Base-by-base conservation (phyloP, 139 green algal species). In the Zygnema cylindricum region DNA sequence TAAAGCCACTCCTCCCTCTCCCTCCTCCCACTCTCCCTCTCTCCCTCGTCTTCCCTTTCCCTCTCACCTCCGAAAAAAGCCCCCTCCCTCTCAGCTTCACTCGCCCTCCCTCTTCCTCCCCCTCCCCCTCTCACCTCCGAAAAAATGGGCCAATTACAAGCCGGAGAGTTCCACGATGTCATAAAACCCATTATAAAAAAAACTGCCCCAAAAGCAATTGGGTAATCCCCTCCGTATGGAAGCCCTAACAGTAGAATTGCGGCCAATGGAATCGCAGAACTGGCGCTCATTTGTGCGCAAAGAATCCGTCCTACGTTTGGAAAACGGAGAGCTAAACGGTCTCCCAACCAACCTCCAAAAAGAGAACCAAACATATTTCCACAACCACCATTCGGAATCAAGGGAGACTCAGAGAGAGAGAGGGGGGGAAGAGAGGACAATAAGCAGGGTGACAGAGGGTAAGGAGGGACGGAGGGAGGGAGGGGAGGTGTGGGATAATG, bases 181-280 rank as follows among this genome's bases (percentile, higher is more conserved):
- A 69, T 25, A 30, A 89, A 93, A 39, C 88, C 88, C 88, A 92
- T 93, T 30, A 92, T 40, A 39, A 89, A 91, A 0, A 89, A 88
- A 30, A 91, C 54, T 40, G 41, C 63, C n/a, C 3, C 84, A 2
- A 88, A 92, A 36, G 39, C 32, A 2, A 32, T 1, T 21, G 22
- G 22, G 32, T 21, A 25, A 40, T 11, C 2, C 7, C 36, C 71
- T 7, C 71, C 36, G 33, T 76, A 57, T 32, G 79, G 42, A 2
- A 79, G 42, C 43, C 54, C 79, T 1, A 55, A 30, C 1, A 89
- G 85, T 30, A 89, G 85, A 1, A 76, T 25, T 0, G 43, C 73
- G 23, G 85, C 36, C 23, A 89, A 73, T 38, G 76, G 85, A 41
- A 89, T 63, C 39, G 76, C 85, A 7, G 49, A 39, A 77, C 73